Percentiles rank a stretch among this genome's conserved stretches.
Evolutionary conservation across 345 rosid species (phyloP).

Genomic region (Euphorbia tirucalli): DNA sequence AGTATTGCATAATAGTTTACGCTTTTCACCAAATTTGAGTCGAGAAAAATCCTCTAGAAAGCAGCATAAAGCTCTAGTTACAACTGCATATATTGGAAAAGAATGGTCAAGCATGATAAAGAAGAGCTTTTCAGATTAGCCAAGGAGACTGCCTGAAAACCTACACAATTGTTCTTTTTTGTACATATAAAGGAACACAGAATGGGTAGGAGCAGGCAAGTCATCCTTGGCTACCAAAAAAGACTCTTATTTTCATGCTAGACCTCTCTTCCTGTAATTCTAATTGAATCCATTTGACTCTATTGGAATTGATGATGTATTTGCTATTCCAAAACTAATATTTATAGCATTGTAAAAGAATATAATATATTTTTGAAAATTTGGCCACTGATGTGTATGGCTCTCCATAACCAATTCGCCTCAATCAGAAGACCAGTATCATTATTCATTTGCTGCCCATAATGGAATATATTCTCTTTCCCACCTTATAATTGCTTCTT

Average conservation of each 20-base stretch:
- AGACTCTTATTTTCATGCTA: slow-evolving; percentile 20
- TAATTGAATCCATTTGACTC: not conserved
- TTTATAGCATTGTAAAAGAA: slow-evolving; percentile 12
- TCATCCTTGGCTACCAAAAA: slow-evolving; percentile 26
- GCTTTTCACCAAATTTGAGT: no score
- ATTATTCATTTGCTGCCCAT: not conserved
- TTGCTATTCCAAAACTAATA: not conserved
- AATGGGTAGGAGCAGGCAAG: slow-evolving; percentile 16
- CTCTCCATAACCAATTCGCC: not conserved
- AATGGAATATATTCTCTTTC: slow-evolving; percentile 14
- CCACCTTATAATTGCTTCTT: not conserved
- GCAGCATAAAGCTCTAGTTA: no score
- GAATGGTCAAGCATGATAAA: slow-evolving; percentile 16
- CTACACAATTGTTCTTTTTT: not conserved
- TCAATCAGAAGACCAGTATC: not conserved
- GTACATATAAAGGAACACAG: not conserved
- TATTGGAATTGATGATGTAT: no score
- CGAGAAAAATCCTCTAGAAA: no score
- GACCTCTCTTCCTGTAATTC: slow-evolving; percentile 10
- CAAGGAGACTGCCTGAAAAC: slow-evolving; percentile 23
- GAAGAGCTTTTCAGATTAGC: slow-evolving; percentile 20
- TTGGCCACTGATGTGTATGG: slow-evolving; percentile 1
- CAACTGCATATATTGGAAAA: not conserved
- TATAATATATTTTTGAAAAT: not conserved
- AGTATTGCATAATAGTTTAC: no score